Conservation (phyloP, 306 rosid genomes). For the peach (Prunus persica) region Prunus_persica_NCBIv2 NC_034010.1:14927001-14927500, state of each 20-base stretch:
- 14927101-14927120: constrained; percentile 95
- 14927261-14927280: background rate
- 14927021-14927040: constrained; percentile 74
- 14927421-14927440: background rate
- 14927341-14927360: background rate
- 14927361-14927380: background rate
- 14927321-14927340: background rate
- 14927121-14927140: constrained; percentile 96
- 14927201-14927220: background rate
- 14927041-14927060: constrained; percentile 89
- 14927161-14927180: background rate
- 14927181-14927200: background rate
- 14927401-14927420: background rate
- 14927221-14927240: background rate
- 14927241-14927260: background rate
- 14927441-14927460: too few relatives aligned
- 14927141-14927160: constrained; percentile 35
- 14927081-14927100: constrained; percentile 90
- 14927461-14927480: background rate
- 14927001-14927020: constrained; percentile 72
- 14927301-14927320: background rate
- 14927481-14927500: background rate
- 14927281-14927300: background rate
- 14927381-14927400: background rate
- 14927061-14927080: constrained; percentile 99